Conservation (phyloP, 345 rosid genomes). For the Turnera subulata region DNA sequence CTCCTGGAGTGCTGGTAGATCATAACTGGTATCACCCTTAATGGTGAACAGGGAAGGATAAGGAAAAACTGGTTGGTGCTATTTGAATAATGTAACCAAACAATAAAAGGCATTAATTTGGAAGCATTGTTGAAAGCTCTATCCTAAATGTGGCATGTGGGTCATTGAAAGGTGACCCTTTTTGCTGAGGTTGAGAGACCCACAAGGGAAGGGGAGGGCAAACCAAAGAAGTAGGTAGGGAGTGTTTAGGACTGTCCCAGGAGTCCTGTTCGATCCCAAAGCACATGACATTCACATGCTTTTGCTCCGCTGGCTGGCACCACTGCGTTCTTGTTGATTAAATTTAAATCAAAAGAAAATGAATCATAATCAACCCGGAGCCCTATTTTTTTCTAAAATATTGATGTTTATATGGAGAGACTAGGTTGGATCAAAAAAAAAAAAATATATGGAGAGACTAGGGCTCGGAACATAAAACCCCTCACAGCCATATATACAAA, state of each 20-base stretch:
- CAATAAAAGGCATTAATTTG: conserved; percentile 2
- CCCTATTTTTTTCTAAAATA: background rate
- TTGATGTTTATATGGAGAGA: background rate
- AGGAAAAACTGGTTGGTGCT: background rate
- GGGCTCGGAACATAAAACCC: too few species aligned
- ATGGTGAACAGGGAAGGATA: background rate
- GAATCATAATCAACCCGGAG: background rate
- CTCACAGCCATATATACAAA: too few species aligned
- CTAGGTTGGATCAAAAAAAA: background rate
- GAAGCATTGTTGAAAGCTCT: background rate
- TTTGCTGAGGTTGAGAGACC: conserved; percentile 22
- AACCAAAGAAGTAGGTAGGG: conserved; percentile 22
- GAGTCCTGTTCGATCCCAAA: conserved; percentile 29
- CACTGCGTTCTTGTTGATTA: conserved; percentile 3
- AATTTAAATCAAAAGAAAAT: background rate
- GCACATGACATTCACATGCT: conserved; percentile 53
- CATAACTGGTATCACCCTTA: background rate
- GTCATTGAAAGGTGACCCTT: conserved; percentile 18
- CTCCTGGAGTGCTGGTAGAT: too few species aligned
- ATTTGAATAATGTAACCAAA: conserved; percentile 2
- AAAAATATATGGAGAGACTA: too few species aligned
- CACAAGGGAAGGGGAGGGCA: conserved; percentile 25
- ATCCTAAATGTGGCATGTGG: conserved; percentile 10
- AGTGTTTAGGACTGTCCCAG: conserved; percentile 8
- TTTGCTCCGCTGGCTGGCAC: conserved; percentile 30